Evolutionary conservation across 192 early-diverging fungal species (phyloP), one percentile per base, ranked within the genome.

Genomic region (Coemansia sp.): DNA sequence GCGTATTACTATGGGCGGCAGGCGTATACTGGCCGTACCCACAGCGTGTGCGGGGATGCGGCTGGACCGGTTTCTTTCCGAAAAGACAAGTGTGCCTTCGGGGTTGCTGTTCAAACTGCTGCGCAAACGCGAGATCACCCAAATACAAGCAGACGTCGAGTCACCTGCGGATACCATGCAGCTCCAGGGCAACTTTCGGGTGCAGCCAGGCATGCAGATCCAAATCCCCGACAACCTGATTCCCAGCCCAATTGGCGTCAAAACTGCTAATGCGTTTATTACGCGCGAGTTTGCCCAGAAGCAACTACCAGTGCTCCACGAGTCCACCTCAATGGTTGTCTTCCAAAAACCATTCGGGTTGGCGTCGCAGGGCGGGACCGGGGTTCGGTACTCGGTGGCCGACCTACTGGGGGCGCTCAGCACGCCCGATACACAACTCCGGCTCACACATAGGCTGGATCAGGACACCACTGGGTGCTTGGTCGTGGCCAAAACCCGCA

Each of bases 361-460:
- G 17, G 28, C 51, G 9, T 54, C 42, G 19, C 51, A 54, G 35
- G 51, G 51, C 32, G 51, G 51, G 17, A 44, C 29, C n/a, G 12
- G 12, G 3, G 22, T 54, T 1, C 5, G 6, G n/a, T 13, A 23
- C 26, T 44, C 51, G 5, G 34, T 44, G 2, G 51, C 35, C 25
- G 19, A 11, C 1, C 2, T 44, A 2, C 42, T 54, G n/a, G 42
- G 13, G 6, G 20, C 44, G 13, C n/a, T n/a, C n/a, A n/a, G n/a
- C n/a, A n/a, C n/a, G n/a, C n/a, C n/a, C n/a, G n/a, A n/a, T n/a
- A n/a, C n/a, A n/a, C n/a, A n/a, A n/a, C n/a, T n/a, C n/a, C 38
- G 42, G 8, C 51, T 54, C 0, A 42, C 44, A 18, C 51, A 54
- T 19, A n/a, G 51, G 12, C 42, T 54, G 42, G 51, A 54, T 11